These are phyloP conservation scores for Phytophthora pseudosyringae DNA, from an alignment of 352 stramenopile species.

Conservation along the genomic window DNA sequence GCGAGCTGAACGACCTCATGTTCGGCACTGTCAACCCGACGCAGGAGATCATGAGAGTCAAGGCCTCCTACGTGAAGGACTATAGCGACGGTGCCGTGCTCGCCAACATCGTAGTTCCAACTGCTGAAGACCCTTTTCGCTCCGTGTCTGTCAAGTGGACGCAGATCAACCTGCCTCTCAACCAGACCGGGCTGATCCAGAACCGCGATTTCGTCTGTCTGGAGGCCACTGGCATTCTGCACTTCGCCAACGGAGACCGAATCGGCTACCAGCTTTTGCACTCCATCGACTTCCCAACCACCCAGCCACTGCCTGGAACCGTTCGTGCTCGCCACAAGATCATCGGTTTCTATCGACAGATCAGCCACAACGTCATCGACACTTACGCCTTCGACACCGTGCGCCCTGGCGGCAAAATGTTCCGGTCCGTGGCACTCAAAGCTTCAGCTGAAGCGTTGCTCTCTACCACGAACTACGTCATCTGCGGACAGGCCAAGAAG, in stretches of 20 bases:
- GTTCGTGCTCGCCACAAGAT: constrained; percentile 52
- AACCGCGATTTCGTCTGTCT: constrained; percentile 66
- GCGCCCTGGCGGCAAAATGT: constrained; percentile 35
- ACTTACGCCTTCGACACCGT: constrained; percentile 40
- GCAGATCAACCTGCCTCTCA: constrained; percentile 40
- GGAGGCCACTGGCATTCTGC: constrained; percentile 52
- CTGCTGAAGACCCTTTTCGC: constrained; percentile 41
- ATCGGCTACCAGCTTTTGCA: constrained; percentile 67
- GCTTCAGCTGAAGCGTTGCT: constrained; percentile 37
- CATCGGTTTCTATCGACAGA: constrained; percentile 51
- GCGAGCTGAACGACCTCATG: constrained; percentile 66
- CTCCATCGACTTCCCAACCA: constrained; percentile 49
- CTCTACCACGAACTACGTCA: constrained; percentile 46
- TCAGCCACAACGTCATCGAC: constrained; percentile 44
- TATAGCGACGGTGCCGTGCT: constrained; percentile 53
- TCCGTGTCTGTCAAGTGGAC: constrained; percentile 57
- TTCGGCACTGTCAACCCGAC: constrained; percentile 54
- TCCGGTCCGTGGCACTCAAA: constrained; percentile 31
- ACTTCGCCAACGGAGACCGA: constrained; percentile 47
- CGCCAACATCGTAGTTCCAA: constrained; percentile 43
- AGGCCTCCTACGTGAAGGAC: constrained; percentile 53
- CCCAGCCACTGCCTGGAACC: constrained; percentile 24
- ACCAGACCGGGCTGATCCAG: constrained; percentile 45
- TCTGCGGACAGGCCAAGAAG: constrained; percentile 47
- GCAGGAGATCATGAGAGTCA: constrained; percentile 54